phyloP scores from a whole-genome alignment of 1,284 basidiomycete genomes.

The Leccinum fuscescens region DNA sequence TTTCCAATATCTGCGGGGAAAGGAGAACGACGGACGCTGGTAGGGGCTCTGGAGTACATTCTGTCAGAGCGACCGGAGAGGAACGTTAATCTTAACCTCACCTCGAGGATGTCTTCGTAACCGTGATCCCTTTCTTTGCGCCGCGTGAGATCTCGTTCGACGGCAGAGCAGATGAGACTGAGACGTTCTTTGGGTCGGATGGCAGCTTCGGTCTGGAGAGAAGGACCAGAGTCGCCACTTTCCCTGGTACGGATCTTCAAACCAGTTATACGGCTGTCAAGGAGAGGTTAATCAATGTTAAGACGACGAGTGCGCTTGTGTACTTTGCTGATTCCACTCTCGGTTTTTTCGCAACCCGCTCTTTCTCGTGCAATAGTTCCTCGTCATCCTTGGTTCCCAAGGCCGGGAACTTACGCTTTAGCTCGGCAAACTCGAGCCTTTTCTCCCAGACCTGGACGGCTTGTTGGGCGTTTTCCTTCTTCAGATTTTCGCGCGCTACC shows the following conservation, averaged over 20 bases:
- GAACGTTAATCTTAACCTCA: slow-evolving; percentile 34
- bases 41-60: slow-evolving; percentile 52
- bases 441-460: slow-evolving; percentile 76
- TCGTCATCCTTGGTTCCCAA: slow-evolving; percentile 78
- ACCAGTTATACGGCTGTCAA: too few species aligned
- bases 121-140: slow-evolving; percentile 76
- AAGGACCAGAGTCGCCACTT: slow-evolving; percentile 43
- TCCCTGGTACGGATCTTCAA: slow-evolving; percentile 37
- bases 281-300: too few species aligned
- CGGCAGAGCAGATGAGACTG: slow-evolving; percentile 56
- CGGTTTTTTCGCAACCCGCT: slow-evolving; percentile 60
- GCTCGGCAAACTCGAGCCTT: slow-evolving; percentile 73
- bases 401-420: slow-evolving; percentile 75
- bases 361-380: slow-evolving; percentile 77
- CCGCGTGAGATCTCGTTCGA: slow-evolving; percentile 66
- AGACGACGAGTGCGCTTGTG: too few species aligned
- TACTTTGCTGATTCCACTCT: slow-evolving; percentile 39
- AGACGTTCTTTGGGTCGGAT: slow-evolving; percentile 68
- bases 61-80: slow-evolving; percentile 1
- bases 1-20: slow-evolving; percentile 63
- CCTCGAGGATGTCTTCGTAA: slow-evolving; percentile 87
- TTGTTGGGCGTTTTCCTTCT: slow-evolving; percentile 62
- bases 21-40: slow-evolving; percentile 49
- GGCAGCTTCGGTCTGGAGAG: slow-evolving; percentile 43
- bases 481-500: slow-evolving; percentile 71